These are phyloP conservation scores for Bacidia gigantensis DNA, from an alignment of 495 filamentous ascomycete genomes.

Conservation along the genomic window DNA sequence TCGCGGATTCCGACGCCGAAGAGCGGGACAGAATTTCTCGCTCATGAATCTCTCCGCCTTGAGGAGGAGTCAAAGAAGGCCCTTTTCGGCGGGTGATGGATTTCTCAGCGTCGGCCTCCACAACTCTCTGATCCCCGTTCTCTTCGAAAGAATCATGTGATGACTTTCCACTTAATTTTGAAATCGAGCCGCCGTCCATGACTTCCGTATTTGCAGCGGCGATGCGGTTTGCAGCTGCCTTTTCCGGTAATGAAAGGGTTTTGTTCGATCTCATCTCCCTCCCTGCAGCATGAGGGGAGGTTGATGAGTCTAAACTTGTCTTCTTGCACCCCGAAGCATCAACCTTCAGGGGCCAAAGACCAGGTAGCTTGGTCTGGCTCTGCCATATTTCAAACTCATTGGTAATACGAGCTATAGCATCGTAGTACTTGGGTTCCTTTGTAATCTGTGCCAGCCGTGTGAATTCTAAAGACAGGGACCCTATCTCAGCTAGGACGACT, in stretches of 20 bases:
- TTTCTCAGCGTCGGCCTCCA: too few species aligned
- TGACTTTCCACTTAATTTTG: not conserved
- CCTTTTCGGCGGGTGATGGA: not conserved
- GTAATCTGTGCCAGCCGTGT: slow-evolving; percentile 89
- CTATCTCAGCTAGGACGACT: slow-evolving; percentile 70
- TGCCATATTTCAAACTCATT: slow-evolving; percentile 74
- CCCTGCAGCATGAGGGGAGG: not conserved
- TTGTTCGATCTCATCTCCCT: not conserved
- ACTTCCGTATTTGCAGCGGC: not conserved
- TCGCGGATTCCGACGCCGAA: not conserved
- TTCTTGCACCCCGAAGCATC: slow-evolving; percentile 62
- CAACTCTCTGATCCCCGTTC: not conserved
- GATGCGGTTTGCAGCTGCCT: slow-evolving; percentile 3
- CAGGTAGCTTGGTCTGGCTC: slow-evolving; percentile 56
- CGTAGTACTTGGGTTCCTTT: slow-evolving; percentile 76
- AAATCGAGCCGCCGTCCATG: not conserved
- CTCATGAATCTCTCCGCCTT: not conserved
- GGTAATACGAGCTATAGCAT: slow-evolving; percentile 86
- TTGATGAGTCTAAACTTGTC: slow-evolving; percentile 7
- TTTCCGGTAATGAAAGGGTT: slow-evolving; percentile 5
- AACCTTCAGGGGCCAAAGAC: slow-evolving; percentile 69
- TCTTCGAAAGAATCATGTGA: not conserved
- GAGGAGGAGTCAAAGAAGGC: not conserved
- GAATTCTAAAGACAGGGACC: slow-evolving; percentile 86
- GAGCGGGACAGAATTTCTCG: not conserved